A percentile compares a stretch with the other conserved stretches of the same genome.
Evolutionary conservation across 345 rosid genomes (phyloP).

Genomic region (Bruguiera sexangula): DNA sequence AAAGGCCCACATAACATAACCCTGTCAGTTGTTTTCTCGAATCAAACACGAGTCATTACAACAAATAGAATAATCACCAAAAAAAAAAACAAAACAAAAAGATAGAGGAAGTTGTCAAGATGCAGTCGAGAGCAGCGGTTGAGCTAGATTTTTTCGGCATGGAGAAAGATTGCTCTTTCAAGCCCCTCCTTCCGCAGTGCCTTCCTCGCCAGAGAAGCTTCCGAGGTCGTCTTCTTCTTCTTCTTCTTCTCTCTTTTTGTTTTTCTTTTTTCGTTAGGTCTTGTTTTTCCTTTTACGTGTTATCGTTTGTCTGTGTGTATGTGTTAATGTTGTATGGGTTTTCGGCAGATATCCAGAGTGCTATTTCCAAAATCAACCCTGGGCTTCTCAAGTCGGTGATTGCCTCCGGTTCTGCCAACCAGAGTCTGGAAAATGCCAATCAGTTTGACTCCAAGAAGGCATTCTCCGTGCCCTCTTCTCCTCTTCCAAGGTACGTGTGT

Average conservation of each 20-base stretch:
- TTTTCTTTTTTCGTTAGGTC: not conserved
- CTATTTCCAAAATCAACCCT: conserved; percentile 80
- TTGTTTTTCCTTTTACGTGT: too few relatives aligned
- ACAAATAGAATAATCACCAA: too few relatives aligned
- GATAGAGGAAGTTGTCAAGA: too few relatives aligned
- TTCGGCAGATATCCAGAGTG: conserved; percentile 58
- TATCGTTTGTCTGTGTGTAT: too few relatives aligned
- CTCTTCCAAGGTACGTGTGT: conserved; percentile 38
- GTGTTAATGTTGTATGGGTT: not conserved
- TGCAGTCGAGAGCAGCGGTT: conserved; percentile 43
- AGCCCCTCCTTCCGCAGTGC: conserved; percentile 43
- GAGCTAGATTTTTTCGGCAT: conserved; percentile 81
- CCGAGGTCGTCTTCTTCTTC: conserved; percentile 40
- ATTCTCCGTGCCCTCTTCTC: conserved; percentile 46
- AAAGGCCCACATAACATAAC: too few relatives aligned
- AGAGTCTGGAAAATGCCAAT: not conserved
- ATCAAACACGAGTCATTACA: too few relatives aligned
- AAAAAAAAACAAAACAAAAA: too few relatives aligned
- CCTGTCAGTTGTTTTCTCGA: too few relatives aligned
- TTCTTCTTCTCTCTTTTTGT: not conserved
- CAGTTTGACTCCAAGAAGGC: not conserved
- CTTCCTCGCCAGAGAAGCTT: conserved; percentile 66
- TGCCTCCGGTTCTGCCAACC: conserved; percentile 37
- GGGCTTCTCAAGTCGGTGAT: conserved; percentile 69
- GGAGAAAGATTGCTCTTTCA: conserved; percentile 42